Percentiles rank a stretch among this genome's conserved stretches.
Conservation (phyloP, 805 yeast genomes). For the Lipomyces starkeyi region DNA sequence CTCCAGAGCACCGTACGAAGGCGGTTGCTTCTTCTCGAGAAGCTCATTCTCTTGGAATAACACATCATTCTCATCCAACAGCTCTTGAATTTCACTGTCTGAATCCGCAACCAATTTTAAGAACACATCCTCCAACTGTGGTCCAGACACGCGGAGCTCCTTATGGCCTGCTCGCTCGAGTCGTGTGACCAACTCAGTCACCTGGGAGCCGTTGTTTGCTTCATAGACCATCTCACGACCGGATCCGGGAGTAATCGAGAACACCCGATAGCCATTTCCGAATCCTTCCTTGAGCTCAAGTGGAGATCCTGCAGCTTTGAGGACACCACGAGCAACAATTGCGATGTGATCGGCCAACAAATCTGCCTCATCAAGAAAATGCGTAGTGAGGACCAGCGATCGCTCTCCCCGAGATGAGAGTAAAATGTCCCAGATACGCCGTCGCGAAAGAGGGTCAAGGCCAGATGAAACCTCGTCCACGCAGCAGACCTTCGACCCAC, state of each 20-base stretch:
- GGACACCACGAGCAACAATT: slow-evolving; percentile 45
- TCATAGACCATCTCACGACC: slow-evolving; percentile 42
- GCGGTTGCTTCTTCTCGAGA: slow-evolving; percentile 25
- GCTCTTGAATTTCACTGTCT: slow-evolving; percentile 31
- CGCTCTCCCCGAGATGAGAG: slow-evolving; percentile 43
- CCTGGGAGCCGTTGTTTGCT: slow-evolving; percentile 39
- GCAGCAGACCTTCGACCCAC: slow-evolving; percentile 47
- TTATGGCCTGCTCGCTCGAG: slow-evolving; percentile 39
- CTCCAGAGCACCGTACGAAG: slow-evolving; percentile 31
- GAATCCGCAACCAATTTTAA: slow-evolving; percentile 44
- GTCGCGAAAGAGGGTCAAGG: slow-evolving; percentile 47
- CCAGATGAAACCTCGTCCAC: slow-evolving; percentile 50
- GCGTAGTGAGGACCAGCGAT: slow-evolving; percentile 46
- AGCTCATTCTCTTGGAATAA: slow-evolving; percentile 27
- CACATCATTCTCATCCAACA: slow-evolving; percentile 32
- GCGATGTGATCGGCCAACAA: slow-evolving; percentile 46
- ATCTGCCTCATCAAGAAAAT: slow-evolving; percentile 49
- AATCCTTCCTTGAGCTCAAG: slow-evolving; percentile 45
- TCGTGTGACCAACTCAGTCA: slow-evolving; percentile 38
- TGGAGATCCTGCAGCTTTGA: slow-evolving; percentile 46
- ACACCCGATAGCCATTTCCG: slow-evolving; percentile 46
- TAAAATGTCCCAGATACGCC: slow-evolving; percentile 48
- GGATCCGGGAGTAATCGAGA: slow-evolving; percentile 41
- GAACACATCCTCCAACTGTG: slow-evolving; percentile 47
- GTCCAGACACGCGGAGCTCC: slow-evolving; percentile 45